Percentiles rank a stretch among this genome's conserved stretches.
Conservation (phyloP, 805 yeast species). For the Priceomyces haplophilus region DNA sequence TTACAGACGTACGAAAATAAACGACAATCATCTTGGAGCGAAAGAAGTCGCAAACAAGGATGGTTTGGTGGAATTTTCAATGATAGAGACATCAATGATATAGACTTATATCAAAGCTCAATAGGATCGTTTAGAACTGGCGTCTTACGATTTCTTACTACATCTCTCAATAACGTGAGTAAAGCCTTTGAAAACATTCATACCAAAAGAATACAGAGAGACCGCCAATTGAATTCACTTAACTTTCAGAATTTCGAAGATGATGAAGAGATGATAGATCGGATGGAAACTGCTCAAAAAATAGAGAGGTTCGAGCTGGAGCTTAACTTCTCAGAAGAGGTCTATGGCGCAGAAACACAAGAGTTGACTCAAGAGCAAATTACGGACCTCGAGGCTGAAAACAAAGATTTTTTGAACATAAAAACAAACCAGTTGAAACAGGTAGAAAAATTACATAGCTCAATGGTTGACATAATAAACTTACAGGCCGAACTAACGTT, state of each 20-base stretch:
- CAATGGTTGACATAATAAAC: constrained; percentile 70
- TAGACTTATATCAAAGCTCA: constrained; percentile 33
- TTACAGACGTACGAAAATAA: constrained; percentile 52
- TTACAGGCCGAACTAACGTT: constrained; percentile 71
- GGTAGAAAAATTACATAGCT: constrained; percentile 56
- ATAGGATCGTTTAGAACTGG: constrained; percentile 46
- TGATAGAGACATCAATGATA: constrained; percentile 33
- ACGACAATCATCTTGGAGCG: constrained; percentile 27
- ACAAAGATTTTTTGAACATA: constrained; percentile 49
- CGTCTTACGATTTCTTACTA: constrained; percentile 46
- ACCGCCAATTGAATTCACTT: constrained; percentile 29
- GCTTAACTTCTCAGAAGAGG: constrained; percentile 8
- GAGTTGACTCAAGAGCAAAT: constrained; percentile 52
- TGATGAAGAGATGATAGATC: constrained; percentile 17
- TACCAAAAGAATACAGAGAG: constrained; percentile 44
- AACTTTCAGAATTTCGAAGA: constrained; percentile 44
- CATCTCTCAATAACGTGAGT: constrained; percentile 41
- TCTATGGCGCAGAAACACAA: constrained; percentile 11
- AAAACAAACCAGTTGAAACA: constrained; percentile 61
- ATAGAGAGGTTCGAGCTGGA: constrained; percentile 7
- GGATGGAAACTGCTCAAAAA: constrained; percentile 7
- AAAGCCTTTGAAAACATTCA: constrained; percentile 48
- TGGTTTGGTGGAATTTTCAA: constrained; percentile 21
- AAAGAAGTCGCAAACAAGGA: constrained; percentile 13
- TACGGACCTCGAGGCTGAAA: constrained; percentile 57